Evolutionary conservation across 768 basidiomycete genomes (phyloP).

Genomic region (Termitomyces sp.): DNA sequence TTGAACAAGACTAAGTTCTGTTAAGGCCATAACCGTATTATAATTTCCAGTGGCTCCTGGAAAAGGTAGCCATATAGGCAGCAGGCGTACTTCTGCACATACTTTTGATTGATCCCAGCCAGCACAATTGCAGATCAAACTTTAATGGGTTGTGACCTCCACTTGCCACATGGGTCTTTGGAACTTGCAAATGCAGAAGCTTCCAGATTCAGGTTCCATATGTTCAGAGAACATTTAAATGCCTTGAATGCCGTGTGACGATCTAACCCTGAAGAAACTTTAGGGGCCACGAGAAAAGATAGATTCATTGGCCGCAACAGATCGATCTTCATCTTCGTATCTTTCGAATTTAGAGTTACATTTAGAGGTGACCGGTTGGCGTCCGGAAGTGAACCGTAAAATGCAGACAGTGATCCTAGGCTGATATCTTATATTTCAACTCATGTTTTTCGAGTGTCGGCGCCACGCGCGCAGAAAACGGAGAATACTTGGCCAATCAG

Average conservation of each 20-base stretch:
- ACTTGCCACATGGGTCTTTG: conserved; percentile 7
- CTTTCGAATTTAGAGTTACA: background rate
- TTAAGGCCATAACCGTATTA: background rate
- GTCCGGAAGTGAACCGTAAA: background rate
- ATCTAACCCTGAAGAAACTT: conserved; percentile 6
- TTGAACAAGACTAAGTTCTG: background rate
- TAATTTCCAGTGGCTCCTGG: background rate
- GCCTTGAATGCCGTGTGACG: conserved; percentile 5
- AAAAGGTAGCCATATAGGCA: background rate
- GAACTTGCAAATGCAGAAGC: background rate
- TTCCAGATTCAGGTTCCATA: background rate
- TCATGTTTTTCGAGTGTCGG: background rate
- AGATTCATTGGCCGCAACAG: background rate
- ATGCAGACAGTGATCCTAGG: background rate
- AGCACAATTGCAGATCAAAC: background rate
- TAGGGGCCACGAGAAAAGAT: conserved; percentile 1
- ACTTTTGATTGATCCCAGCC: conserved; percentile 1
- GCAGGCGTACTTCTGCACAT: background rate
- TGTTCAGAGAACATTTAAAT: background rate
- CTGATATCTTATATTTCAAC: background rate
- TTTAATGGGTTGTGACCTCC: background rate
- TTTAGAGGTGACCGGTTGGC: background rate
- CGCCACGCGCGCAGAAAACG: background rate
- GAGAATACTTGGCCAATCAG: background rate
- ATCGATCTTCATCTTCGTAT: background rate